phyloP scores from a whole-genome alignment of 331 rosid genomes.

The Erythrophleum ivorense region DNA sequence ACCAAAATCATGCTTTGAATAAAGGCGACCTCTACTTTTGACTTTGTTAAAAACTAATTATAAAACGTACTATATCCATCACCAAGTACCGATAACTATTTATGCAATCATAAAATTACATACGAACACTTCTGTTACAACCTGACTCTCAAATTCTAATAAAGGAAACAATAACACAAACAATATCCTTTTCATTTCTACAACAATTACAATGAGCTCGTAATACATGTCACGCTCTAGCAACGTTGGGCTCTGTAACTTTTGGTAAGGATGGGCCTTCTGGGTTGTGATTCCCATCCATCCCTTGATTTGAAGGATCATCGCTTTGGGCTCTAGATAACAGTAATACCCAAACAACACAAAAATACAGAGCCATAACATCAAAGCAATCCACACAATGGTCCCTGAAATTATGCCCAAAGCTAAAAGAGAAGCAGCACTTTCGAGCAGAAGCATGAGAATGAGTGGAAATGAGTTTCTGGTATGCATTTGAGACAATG shows the following conservation, averaged over 20 bases:
- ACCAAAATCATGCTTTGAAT: too few relatives aligned
- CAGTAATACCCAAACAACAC: background rate
- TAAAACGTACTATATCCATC: too few relatives aligned
- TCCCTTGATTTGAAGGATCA: background rate
- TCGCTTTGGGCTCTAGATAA: background rate
- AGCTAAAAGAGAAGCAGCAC: background rate
- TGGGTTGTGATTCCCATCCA: background rate
- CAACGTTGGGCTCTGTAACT: background rate
- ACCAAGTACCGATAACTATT: too few relatives aligned
- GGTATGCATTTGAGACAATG: background rate
- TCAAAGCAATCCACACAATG: background rate
- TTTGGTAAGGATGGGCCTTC: too few relatives aligned
- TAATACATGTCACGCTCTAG: background rate
- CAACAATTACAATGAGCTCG: background rate
- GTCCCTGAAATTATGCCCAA: background rate
- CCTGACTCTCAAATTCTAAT: too few relatives aligned
- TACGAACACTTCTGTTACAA: too few relatives aligned
- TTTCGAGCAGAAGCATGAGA: background rate
- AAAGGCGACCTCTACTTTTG: too few relatives aligned
- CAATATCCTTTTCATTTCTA: too few relatives aligned
- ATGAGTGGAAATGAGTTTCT: background rate
- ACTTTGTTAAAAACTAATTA: too few relatives aligned
- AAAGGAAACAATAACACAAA: too few relatives aligned
- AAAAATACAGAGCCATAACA: constrained; percentile 7
- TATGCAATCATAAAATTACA: too few relatives aligned